phyloP scores from a whole-genome alignment of 371 early-diverging fungal genomes.

The Nematocida minor region DNA sequence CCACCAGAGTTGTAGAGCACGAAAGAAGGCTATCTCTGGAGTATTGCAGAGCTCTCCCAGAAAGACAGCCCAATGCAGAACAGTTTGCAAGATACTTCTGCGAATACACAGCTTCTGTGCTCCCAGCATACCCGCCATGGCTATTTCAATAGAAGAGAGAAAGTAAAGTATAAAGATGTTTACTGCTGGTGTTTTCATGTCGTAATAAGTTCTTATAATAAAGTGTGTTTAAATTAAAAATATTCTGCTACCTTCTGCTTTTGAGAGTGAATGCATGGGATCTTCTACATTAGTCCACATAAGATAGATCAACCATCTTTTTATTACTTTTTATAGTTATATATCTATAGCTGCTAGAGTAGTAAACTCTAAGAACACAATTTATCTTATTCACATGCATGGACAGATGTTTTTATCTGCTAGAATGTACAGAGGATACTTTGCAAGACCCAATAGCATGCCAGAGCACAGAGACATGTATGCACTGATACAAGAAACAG shows the following conservation, averaged over 20 bases:
- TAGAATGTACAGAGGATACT: not conserved
- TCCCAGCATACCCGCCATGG: conserved; percentile 30
- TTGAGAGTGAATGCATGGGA: too few relatives aligned
- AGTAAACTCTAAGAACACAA: too few relatives aligned
- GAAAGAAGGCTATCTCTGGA: conserved; percentile 17
- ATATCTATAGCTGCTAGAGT: too few relatives aligned
- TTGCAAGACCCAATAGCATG: not conserved
- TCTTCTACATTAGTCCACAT: too few relatives aligned
- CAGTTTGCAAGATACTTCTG: conserved; percentile 48
- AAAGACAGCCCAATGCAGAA: conserved; percentile 7
- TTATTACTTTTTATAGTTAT: too few relatives aligned
- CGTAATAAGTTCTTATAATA: not conserved
- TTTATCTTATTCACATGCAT: too few relatives aligned
- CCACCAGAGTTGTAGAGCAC: conserved; percentile 20
- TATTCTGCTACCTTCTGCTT: not conserved
- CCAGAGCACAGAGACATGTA: not conserved
- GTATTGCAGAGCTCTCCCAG: not conserved
- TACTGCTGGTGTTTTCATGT: not conserved
- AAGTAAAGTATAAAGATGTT: too few relatives aligned
- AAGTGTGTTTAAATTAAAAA: not conserved
- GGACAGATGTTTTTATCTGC: too few relatives aligned
- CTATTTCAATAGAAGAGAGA: not conserved
- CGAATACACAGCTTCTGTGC: conserved; percentile 11
- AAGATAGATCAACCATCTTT: too few relatives aligned
- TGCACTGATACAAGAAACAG: not conserved